Evolutionary conservation across 192 early-diverging fungal species (phyloP), one percentile per base, ranked within the genome.

Genomic region (Rhizophlyctis rosea): DNA sequence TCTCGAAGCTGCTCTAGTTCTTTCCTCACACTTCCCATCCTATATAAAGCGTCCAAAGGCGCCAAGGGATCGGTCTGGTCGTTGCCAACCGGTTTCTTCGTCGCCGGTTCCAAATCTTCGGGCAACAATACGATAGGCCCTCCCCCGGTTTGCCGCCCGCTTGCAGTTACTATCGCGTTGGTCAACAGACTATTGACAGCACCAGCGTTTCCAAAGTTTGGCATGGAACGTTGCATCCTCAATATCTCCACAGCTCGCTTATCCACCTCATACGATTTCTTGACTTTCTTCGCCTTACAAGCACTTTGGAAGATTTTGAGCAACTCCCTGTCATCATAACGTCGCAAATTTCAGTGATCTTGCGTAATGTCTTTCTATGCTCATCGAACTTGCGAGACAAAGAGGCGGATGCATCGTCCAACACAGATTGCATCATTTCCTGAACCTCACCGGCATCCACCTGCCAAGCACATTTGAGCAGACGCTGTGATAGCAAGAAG

Each of bases 171-270:
- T 13, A 74, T 73, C 16, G 71, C 71, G 47, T 50, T 72, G 1
- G 33, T 23, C 13, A 72, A 7, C 13, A 72, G 54, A 9, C 35
- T 32, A 36, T 72, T 73, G 16, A 72, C 71, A 5, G 71, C 60
- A 16, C 72, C 72, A 7, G 71, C 72, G 44, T 74, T 74, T 69
- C 71, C 72, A 62, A 74, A 74, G 72, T 74, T 74, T 32, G 72
- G 55, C 71, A 75, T 3, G 27, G 54, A 11, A 21, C 59, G 39
- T 49, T 74, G 72, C 65, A 62, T 73, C 18, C 39, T 32, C 31
- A 74, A 53, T 11, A 57, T 39, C 30, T 70, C 58, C 14, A 74
- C 44, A 7, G 53, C 61, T 47, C 32, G 5, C 34, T 72, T 55
- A 24, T 51, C 34, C 16, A 76, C 72, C 13, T 0, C n/a, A 29